Conservation (phyloP, 1,284 basidiomycete species). For the Apiotrichum veenhuisii region DNA sequence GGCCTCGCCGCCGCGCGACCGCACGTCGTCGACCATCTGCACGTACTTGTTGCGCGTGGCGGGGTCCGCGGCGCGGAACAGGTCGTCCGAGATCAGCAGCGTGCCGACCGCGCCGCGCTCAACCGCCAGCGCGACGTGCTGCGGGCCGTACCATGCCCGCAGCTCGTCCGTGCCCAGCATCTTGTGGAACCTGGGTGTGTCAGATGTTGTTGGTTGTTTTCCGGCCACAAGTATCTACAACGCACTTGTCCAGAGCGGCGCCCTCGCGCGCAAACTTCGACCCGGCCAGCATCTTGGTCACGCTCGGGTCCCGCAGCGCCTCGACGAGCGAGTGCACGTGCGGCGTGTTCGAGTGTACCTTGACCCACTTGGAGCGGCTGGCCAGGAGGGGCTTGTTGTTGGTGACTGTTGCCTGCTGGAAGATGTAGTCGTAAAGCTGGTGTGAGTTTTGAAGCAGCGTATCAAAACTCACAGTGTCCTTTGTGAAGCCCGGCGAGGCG, state of each 20-base stretch:
- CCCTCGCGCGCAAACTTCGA: slow-evolving; percentile 98
- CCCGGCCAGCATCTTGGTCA: slow-evolving; percentile 68
- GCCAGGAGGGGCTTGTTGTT: slow-evolving; percentile 78
- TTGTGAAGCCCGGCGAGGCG: slow-evolving; percentile 93
- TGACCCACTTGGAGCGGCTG: slow-evolving; percentile 78
- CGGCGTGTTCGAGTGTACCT: slow-evolving; percentile 85
- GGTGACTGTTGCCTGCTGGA: slow-evolving; percentile 72
- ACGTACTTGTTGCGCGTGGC: slow-evolving; percentile 79
- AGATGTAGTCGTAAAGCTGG: slow-evolving; percentile 69
- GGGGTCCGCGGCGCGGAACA: slow-evolving; percentile 81
- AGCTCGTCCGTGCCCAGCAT: slow-evolving; percentile 92
- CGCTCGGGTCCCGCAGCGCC: slow-evolving; percentile 89
- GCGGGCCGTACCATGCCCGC: slow-evolving; percentile 97
- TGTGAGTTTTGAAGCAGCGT: neutral
- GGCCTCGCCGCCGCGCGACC: slow-evolving; percentile 84
- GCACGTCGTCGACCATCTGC: slow-evolving; percentile 80
- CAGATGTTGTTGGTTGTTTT: too few relatives aligned
- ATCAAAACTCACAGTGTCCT: slow-evolving; percentile 65
- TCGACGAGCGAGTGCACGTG: slow-evolving; percentile 96
- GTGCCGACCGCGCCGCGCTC: slow-evolving; percentile 92
- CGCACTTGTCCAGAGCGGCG: slow-evolving; percentile 78
- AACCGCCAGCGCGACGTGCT: slow-evolving; percentile 85
- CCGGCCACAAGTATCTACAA: too few relatives aligned
- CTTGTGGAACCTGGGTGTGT: slow-evolving; percentile 75
- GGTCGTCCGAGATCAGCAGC: slow-evolving; percentile 87